These are phyloP conservation scores for Camellia oleifera DNA, from an alignment of 179 eudicot species.

Conservation along the genomic window DNA sequence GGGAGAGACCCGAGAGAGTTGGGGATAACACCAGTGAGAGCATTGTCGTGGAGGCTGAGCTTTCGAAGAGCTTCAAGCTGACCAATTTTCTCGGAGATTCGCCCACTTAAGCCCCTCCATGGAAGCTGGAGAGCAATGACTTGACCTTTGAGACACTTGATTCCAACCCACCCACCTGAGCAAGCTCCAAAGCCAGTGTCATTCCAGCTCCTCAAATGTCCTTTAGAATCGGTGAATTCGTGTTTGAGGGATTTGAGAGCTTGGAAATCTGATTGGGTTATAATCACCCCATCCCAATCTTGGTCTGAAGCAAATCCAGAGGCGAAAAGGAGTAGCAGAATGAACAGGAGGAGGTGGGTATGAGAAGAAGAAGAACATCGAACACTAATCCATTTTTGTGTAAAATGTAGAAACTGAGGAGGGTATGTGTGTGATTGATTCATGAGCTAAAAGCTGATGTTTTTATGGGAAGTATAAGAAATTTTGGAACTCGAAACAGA, in stretches of 20 bases:
- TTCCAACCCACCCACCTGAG: slow-evolving; percentile 68
- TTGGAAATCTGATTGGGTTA: slow-evolving; percentile 54
- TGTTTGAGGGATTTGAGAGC: slow-evolving; percentile 58
- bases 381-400: neutral
- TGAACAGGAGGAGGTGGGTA: slow-evolving; percentile 2
- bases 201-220: slow-evolving; percentile 60
- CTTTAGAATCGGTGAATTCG: slow-evolving; percentile 38
- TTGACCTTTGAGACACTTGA: slow-evolving; percentile 60
- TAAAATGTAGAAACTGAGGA: slow-evolving; percentile 4
- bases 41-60: slow-evolving; percentile 80
- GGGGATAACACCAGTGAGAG: slow-evolving; percentile 63
- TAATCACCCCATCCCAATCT: slow-evolving; percentile 37
- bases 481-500: neutral
- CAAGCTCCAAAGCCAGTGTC: slow-evolving; percentile 54
- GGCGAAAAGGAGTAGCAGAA: slow-evolving; percentile 11
- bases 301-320: slow-evolving; percentile 30
- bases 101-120: slow-evolving; percentile 57
- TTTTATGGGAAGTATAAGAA: too few relatives aligned
- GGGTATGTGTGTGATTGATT: slow-evolving; percentile 14
- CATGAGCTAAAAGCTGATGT: slow-evolving; percentile 10
- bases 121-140: slow-evolving; percentile 74
- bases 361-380: neutral
- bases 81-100: slow-evolving; percentile 56
- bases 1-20: slow-evolving; percentile 62
- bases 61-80: slow-evolving; percentile 52